phyloP scores from a whole-genome alignment of 2,329 filamentous ascomycete species.

The Alternaria arbusti region DNA sequence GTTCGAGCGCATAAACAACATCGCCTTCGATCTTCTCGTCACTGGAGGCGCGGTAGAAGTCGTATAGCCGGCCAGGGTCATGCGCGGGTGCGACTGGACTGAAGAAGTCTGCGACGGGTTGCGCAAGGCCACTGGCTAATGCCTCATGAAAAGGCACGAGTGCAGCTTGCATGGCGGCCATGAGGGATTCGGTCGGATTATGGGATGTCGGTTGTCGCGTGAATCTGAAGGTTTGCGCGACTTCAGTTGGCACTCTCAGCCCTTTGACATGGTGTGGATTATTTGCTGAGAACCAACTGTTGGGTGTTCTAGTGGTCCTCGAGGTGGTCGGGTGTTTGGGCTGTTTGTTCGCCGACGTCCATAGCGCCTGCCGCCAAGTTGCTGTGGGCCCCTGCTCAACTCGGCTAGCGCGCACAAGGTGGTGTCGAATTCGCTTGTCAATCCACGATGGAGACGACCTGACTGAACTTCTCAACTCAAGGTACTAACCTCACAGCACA shows the following conservation, averaged over 20 bases:
- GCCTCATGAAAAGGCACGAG: constrained; percentile 77
- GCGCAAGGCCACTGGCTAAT: constrained; percentile 69
- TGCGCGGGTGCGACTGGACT: constrained; percentile 70
- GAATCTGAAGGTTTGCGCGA: constrained; percentile 8
- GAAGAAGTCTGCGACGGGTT: constrained; percentile 75
- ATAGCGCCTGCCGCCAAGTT: constrained; percentile 17
- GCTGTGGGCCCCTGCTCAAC: constrained; percentile 14
- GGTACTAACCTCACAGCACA: constrained; percentile 57
- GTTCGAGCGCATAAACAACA: constrained; percentile 73
- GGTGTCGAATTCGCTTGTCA: constrained; percentile 22
- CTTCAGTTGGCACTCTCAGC: constrained; percentile 1
- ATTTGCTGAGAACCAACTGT: not conserved
- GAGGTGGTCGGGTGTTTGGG: constrained; percentile 27
- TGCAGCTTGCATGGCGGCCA: constrained; percentile 69
- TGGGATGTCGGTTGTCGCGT: constrained; percentile 2
- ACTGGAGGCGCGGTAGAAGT: constrained; percentile 75
- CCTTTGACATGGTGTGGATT: constrained; percentile 1
- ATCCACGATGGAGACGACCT: constrained; percentile 23
- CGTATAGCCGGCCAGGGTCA: constrained; percentile 69
- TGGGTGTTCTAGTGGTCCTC: not conserved
- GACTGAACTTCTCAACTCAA: constrained; percentile 42
- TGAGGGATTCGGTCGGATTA: constrained; percentile 1
- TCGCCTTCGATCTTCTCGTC: constrained; percentile 69
- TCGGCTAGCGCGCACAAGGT: constrained; percentile 34
- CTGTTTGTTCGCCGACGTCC: constrained; percentile 27